phyloP scores from a whole-genome alignment of 1,284 basidiomycete species.

The Ganoderma sinense region DNA sequence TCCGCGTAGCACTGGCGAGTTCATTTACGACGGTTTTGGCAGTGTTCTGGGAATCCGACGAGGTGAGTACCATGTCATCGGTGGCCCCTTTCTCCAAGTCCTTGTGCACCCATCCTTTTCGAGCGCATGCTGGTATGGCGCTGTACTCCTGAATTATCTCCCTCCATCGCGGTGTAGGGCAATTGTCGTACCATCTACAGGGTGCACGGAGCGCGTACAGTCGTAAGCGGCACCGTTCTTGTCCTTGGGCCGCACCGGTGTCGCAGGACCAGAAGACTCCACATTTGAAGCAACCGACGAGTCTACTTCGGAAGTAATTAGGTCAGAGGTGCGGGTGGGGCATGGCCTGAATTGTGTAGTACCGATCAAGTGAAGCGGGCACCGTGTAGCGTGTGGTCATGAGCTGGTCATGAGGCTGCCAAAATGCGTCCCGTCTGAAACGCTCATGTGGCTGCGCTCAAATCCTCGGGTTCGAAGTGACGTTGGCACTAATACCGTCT shows the following conservation, averaged over 20 bases:
- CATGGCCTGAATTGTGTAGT: neutral
- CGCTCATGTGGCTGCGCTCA: conserved; percentile 2
- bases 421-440: neutral
- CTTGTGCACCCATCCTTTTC: neutral
- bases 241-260: neutral
- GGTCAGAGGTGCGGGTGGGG: neutral
- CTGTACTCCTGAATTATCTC: neutral
- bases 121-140: neutral
- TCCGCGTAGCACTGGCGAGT: conserved; percentile 1
- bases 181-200: neutral
- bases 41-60: neutral
- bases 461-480: neutral
- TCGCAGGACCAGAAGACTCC: neutral
- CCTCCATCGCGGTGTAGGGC: neutral
- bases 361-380: neutral
- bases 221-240: neutral
- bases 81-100: neutral
- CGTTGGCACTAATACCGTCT: neutral
- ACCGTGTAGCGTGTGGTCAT: neutral
- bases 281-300: neutral
- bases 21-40: conserved; percentile 3
- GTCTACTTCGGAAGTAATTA: neutral
- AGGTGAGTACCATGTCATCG: conserved; percentile 1
- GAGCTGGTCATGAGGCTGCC: conserved; percentile 2
- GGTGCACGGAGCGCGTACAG: neutral